Conservation (phyloP, 306 rosid species). For the Hippophae rhamnoides region DNA sequence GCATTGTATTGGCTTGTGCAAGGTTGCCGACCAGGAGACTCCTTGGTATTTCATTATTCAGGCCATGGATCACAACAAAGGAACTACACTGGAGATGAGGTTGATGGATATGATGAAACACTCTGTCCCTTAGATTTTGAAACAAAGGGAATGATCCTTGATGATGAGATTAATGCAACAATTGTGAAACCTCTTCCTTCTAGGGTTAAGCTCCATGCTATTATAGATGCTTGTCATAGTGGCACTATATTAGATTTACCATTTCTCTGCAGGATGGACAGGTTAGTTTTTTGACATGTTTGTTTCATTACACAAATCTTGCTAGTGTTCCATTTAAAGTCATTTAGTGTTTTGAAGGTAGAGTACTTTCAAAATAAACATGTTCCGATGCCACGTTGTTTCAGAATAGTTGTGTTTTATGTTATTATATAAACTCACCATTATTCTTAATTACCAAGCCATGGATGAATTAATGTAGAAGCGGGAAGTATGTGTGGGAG, state of each 20-base stretch:
- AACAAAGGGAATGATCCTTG: conserved; percentile 36
- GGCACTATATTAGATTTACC: conserved; percentile 44
- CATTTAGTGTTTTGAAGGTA: too few relatives aligned
- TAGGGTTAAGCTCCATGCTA: conserved; percentile 43
- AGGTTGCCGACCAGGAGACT: conserved; percentile 40
- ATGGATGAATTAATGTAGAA: too few relatives aligned
- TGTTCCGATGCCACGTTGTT: too few relatives aligned
- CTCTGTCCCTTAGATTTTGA: conserved; percentile 34
- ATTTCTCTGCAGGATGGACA: conserved; percentile 34
- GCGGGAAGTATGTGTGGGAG: too few relatives aligned
- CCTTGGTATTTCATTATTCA: conserved; percentile 43
- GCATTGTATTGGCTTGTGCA: conserved; percentile 41
- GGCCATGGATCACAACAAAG: conserved; percentile 43
- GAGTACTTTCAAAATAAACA: too few relatives aligned
- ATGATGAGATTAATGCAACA: conserved; percentile 43
- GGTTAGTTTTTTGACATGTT: conserved; percentile 6
- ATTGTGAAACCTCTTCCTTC: conserved; percentile 38
- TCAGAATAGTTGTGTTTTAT: too few relatives aligned
- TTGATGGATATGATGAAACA: conserved; percentile 41
- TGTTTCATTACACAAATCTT: too few relatives aligned
- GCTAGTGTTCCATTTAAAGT: too few relatives aligned
- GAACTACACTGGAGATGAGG: conserved; percentile 37
- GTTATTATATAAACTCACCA: too few relatives aligned
- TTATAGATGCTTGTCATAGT: conserved; percentile 43
- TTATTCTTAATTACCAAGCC: too few relatives aligned